Conservation (phyloP, 2,329 filamentous ascomycete genomes). For the Parastagonospora nodorum region DNA sequence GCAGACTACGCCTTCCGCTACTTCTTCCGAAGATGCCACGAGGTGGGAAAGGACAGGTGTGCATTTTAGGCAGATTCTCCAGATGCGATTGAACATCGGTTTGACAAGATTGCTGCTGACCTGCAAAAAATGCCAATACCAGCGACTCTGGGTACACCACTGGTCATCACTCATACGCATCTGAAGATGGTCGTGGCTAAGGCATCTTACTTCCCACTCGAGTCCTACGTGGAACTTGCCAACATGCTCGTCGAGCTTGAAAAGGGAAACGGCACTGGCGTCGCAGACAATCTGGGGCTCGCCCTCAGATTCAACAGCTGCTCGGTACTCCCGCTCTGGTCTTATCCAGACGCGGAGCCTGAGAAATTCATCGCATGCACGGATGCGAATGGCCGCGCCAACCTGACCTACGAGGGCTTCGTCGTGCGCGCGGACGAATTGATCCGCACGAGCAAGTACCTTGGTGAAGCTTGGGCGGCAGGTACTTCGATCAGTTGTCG, state of each 20-base stretch:
- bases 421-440: slow-evolving; percentile 3
- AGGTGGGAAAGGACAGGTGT: slow-evolving; percentile 7
- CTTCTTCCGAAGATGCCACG: slow-evolving; percentile 2
- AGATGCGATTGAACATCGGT: slow-evolving; percentile 14
- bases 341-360: slow-evolving; percentile 7
- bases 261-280: slow-evolving; percentile 2
- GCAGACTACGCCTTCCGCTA: background rate
- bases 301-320: background rate
- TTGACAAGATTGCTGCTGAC: slow-evolving; percentile 6
- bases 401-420: slow-evolving; percentile 10
- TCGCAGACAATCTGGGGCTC: background rate
- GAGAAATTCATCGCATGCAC: slow-evolving; percentile 17
- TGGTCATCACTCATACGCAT: slow-evolving; percentile 8
- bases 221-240: slow-evolving; percentile 7
- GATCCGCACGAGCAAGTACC: slow-evolving; percentile 7
- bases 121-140: slow-evolving; percentile 8
- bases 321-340: background rate
- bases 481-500: slow-evolving; percentile 8
- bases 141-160: background rate
- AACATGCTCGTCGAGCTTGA: slow-evolving; percentile 10
- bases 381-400: slow-evolving; percentile 14
- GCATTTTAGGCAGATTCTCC: slow-evolving; percentile 13
- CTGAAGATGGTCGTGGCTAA: slow-evolving; percentile 2
- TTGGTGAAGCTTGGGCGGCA: slow-evolving; percentile 18
- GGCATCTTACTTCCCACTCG: slow-evolving; percentile 7